Conservation (phyloP, 176 grass and related monocot genomes). For the Zoysia japonica region DNA sequence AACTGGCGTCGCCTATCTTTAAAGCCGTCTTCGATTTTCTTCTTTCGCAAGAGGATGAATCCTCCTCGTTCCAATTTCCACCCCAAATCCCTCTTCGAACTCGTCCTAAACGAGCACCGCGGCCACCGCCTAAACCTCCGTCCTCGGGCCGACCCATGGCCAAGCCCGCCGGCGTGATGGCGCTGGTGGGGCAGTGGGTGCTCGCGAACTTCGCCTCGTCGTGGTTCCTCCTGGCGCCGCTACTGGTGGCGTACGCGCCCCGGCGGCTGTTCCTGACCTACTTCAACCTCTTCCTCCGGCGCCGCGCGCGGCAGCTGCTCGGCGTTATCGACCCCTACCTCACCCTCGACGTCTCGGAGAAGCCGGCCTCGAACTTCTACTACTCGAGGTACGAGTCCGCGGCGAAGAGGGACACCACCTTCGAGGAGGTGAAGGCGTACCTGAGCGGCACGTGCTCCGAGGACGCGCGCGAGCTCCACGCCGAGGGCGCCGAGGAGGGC, state of each 20-base stretch:
- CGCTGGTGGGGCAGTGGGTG: background rate
- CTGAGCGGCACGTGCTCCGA: background rate
- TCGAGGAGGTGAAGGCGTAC: constrained; percentile 19
- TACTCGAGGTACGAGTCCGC: background rate
- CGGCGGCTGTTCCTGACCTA: constrained; percentile 8
- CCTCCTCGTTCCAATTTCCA: no score
- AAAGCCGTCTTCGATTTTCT: no score
- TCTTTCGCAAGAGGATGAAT: no score
- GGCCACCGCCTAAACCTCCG: no score
- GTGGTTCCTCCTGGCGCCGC: constrained; percentile 5
- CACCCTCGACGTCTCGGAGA: background rate
- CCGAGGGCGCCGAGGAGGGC: background rate
- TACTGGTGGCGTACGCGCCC: constrained; percentile 10
- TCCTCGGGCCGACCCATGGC: no score
- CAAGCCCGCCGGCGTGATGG: no score
- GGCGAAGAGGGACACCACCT: background rate
- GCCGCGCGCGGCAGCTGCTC: background rate
- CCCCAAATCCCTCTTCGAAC: no score
- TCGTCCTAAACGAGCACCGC: no score
- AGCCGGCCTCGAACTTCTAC: accelerated
- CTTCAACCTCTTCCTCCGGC: constrained; percentile 15
- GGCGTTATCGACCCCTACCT: background rate
- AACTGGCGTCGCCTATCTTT: no score
- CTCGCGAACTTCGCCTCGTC: background rate
- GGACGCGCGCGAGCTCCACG: background rate